A percentile compares a stretch with the other conserved stretches of the same genome.
Evolutionary conservation across 306 rosid genomes (phyloP).

Genomic region (Castanea crenata): DNA sequence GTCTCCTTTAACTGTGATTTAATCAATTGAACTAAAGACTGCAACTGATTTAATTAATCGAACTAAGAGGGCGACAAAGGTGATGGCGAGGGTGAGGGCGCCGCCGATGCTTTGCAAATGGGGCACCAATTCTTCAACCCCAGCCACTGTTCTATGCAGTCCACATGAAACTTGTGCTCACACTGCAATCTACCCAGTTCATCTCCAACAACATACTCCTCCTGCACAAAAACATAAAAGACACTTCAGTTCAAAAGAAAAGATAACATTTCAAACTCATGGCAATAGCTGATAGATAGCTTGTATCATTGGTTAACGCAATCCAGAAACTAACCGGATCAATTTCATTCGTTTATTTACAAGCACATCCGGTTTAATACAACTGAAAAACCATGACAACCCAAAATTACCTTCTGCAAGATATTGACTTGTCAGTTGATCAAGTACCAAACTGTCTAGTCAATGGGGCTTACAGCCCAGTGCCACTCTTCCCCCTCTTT

Average conservation of each 20-base stretch:
- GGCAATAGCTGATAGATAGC: not conserved
- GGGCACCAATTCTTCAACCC: slow-evolving; percentile 97
- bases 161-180: slow-evolving; percentile 67
- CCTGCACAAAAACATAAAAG: slow-evolving; percentile 44
- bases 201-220: slow-evolving; percentile 73
- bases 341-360: not conserved
- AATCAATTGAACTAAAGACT: slow-evolving; percentile 22
- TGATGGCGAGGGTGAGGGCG: slow-evolving; percentile 30
- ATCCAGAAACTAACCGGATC: not conserved
- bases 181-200: slow-evolving; percentile 73
- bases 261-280: not conserved
- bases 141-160: slow-evolving; percentile 84
- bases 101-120: slow-evolving; percentile 75
- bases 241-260: not conserved
- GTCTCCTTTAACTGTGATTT: slow-evolving; percentile 23
- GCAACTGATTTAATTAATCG: slow-evolving; percentile 18
- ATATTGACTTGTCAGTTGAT: not conserved
- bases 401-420: not conserved
- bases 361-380: not conserved
- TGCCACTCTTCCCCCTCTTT: no score
- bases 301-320: not conserved
- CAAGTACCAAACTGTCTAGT: not conserved
- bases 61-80: slow-evolving; percentile 33
- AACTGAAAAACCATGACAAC: not conserved
- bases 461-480: no score